phyloP scores from a whole-genome alignment of 2,329 filamentous ascomycete genomes.

The Aspergillus unguis region DNA sequence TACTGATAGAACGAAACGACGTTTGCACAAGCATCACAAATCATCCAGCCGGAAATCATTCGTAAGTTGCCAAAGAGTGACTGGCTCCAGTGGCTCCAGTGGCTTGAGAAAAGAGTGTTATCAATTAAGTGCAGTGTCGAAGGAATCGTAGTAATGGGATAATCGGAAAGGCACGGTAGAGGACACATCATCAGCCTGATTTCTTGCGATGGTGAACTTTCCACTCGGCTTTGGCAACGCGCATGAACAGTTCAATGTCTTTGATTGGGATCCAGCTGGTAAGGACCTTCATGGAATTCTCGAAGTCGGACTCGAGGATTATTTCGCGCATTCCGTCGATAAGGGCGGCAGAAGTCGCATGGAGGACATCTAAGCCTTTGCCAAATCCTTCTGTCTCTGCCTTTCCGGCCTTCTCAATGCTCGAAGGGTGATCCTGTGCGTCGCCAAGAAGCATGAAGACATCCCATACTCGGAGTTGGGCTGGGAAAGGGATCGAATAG shows the following conservation, averaged over 20 bases:
- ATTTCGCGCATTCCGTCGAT: conserved; percentile 88
- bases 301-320: conserved; percentile 88
- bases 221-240: conserved; percentile 82
- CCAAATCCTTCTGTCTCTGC: conserved; percentile 43
- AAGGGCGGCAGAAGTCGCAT: conserved; percentile 83
- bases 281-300: conserved; percentile 95
- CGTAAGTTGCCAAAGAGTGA: background rate
- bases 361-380: conserved; percentile 77
- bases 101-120: conserved; percentile 1
- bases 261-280: conserved; percentile 92
- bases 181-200: conserved; percentile 5
- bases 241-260: conserved; percentile 91
- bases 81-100: background rate
- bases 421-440: conserved; percentile 46
- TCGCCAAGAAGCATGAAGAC: conserved; percentile 94
- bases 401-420: conserved; percentile 19
- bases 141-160: conserved; percentile 3
- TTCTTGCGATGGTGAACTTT: conserved; percentile 60
- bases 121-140: background rate
- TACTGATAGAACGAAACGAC: conserved; percentile 8
- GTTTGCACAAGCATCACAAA: conserved; percentile 15
- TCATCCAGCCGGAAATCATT: conserved; percentile 15
- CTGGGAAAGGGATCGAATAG: conserved; percentile 88
- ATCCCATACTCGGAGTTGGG: conserved; percentile 95
- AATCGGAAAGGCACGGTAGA: background rate